Base-by-base conservation (phyloP, 495 filamentous ascomycete species). In the Staphylotrichum longicolle region DNA sequence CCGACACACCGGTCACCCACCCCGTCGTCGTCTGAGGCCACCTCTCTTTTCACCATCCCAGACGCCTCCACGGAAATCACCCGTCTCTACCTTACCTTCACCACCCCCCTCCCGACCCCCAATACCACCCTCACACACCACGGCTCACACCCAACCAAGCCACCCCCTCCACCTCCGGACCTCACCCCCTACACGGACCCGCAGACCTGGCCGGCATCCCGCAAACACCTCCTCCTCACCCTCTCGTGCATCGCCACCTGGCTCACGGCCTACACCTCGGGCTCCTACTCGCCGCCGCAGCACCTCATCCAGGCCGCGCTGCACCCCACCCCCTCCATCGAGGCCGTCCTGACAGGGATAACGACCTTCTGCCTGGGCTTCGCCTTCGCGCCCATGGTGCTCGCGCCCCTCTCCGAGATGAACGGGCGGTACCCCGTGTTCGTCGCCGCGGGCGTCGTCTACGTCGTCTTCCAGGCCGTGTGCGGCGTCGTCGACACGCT, bases 401-500 rank as follows among this genome's bases (percentile, higher is more conserved):
- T 97, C 0, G 93, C 93, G 0, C 93, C 93, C 0, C 88, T 98
- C 63, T 91, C 88, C 2, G 93, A 97, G 77, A 86, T 96, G 65
- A 87, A 90, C 66, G 91, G 91, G 0, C 83, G 91, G 7, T 83
- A 88, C 61, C 90, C 91, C 0, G 88, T 96, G 30, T 95, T 96
- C 62, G 80, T 91, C 47, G 80, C 76, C 0, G 86, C 89, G 44
- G 91, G 91, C 0, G 64, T 89, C 45, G 58, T 96, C 14, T 94
- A 74, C 54, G 71, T 74, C 72, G 77, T 87, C 7, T 89, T 83
- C 63, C 86, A 93, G 63, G 78, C 91, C 40, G 85, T 85, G 10
- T 93, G 89, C 70, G 92, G 88, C n/a, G 73, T 90, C 3, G 93
- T 91, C 1, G 76, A 78, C 3, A 84, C 81, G 0, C 85, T 88